Base-by-base conservation (phyloP, 495 filamentous ascomycete genomes). In the Eremomyces bilateralis region DNA sequence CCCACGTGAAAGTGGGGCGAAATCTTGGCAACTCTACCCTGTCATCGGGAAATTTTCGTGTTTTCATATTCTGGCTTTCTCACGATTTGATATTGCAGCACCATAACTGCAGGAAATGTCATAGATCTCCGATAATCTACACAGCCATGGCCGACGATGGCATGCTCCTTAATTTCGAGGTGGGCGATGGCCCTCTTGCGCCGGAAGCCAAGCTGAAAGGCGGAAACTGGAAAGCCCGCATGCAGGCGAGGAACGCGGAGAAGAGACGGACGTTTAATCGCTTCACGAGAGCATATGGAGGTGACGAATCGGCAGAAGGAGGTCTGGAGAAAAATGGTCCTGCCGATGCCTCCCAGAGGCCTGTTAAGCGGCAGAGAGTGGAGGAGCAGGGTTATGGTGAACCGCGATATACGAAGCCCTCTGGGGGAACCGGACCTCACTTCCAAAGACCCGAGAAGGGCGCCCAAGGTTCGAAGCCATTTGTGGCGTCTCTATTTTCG, bases 81-180 rank as follows among this genome's bases (percentile, higher is more conserved):
- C n/a, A n/a, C n/a, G n/a, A n/a, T n/a, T n/a, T n/a, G n/a, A n/a
- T n/a, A n/a, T n/a, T n/a, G n/a, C n/a, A n/a, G n/a, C n/a, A n/a
- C n/a, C n/a, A n/a, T n/a, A n/a, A n/a, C n/a, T n/a, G n/a, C n/a
- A n/a, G n/a, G n/a, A n/a, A n/a, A n/a, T n/a, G n/a, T n/a, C n/a
- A n/a, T n/a, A n/a, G n/a, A n/a, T n/a, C n/a, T n/a, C n/a, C n/a
- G n/a, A n/a, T n/a, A n/a, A n/a, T n/a, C n/a, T n/a, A n/a, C n/a
- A n/a, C n/a, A n/a, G n/a, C n/a, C 21, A 94, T 93, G 84, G 80
- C 81, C 15, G 82, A 94, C 59, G 79, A 91, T 73, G 82, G 80
- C 33, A 76, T 97, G 69, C 67, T 94, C 31, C 62, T 94, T 52
- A 95, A 97, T 51, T 94, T 94, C 49, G 66, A 76, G 36, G 59